Evolutionary conservation across 1,284 basidiomycete genomes (phyloP), one percentile per base, ranked within the genome.

Genomic region (Pseudozyma tsukubaensis): DNA sequence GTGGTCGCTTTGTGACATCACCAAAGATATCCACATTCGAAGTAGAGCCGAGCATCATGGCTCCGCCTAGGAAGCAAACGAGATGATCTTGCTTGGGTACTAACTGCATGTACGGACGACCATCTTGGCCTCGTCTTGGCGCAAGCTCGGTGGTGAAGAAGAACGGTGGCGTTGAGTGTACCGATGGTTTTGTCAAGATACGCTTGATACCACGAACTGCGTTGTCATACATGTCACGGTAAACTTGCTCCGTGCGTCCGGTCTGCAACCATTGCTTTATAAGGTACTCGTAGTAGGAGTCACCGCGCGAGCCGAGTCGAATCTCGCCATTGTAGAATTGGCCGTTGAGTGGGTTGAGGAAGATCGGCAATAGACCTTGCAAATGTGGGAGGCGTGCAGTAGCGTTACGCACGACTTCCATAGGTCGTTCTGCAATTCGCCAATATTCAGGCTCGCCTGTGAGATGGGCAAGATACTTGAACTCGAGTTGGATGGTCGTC

Each of bases 281-380:
- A 52, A 97, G 87, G 81, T 96, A 96, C 85, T 97, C 95, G 84
- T 97, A 98, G 86, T 92, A 97, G 5, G 93, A 95, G 85, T 98
- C 95, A 21, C 92, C 95, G 34, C 95, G 89, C 16, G 94, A 95
- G 10, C 95, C 95, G 14, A 97, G 88, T 10, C 95, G 90, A 67
- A 98, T 92, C 40, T 92, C 89, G 19, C 91, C 90, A 11, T 89
- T 63, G 36, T 90, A 87, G 78, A 93, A 96, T 45, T 88, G 86
- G 8, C 93, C 94, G 37, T 86, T 88, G 18, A 89, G 81, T 0
- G 90, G 65, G 53, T 72, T 89, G 87, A 97, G 88, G 81, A 92
- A 94, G 65, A 97, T 94, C 1, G 94, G 92, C 0, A 90, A 91
- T 34, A 97, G 86, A 1, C 92, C 92, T 61, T 91, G 89, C 10